Base-by-base conservation (phyloP, 2,329 filamentous ascomycete genomes). In the Phialocephala subalpina region DNA sequence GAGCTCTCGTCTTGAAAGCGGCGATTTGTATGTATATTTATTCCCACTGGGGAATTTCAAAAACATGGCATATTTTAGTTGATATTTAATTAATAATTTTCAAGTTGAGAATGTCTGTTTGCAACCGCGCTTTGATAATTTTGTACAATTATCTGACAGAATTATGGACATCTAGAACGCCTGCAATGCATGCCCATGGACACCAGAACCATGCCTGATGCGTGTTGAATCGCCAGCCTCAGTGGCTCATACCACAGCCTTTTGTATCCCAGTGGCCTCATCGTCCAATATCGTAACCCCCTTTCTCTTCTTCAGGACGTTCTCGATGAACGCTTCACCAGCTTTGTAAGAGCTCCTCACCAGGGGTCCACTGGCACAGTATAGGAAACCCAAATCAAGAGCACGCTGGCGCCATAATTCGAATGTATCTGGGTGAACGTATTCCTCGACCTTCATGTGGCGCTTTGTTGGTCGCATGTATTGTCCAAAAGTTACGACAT, bases 391-490 rank as follows among this genome's bases (percentile, higher is more conserved):
- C 89, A 98, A 88, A 69, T 97, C 94, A 55, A 98, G 84, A 45
- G 96, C 95, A 60, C 94, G 88, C 81, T 93, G 88, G 67, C 92
- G 88, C 96, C 96, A 99, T 75, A 92, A 82, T 76, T 98, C 95
- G 77, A 99, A 99, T 69, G 90, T 89, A 68, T 92, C 92, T 0
- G 96, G 96, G 0, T 94, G 95, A 56, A 99, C 87, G 78, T 99
- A 99, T 78, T 95, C 93, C 76, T 97, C 92, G 36, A 99, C 96
- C 79, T 97, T 91, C 88, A 99, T 95, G 79, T 99, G 96, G 53
- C 95, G 88, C 84, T 98, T 99, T 4, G 96, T 99, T 1, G 96
- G 96, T 12, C 95, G 92, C 96, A 99, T 99, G 83, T 99, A 99
- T 83, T 99, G 96, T n/a, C 96, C 96, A 73, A 99, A 99, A 0